Evolutionary conservation across 805 yeast genomes (phyloP).

Genomic region (Candida taoyuanica): DNA sequence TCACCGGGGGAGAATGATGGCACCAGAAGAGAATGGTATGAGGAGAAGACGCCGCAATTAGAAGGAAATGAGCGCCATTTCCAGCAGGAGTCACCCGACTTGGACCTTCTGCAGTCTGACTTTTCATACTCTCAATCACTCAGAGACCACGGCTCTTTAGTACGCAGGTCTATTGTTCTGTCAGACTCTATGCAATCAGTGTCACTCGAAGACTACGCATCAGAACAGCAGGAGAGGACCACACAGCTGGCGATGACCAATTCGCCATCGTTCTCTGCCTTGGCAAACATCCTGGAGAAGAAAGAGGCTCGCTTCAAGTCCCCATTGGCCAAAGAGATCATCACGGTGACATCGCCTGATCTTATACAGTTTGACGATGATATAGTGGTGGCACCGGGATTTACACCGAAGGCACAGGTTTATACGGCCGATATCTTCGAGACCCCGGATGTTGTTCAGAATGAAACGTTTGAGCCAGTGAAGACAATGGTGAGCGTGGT

Average conservation of each 20-base stretch:
- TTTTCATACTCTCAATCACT: slow-evolving; percentile 19
- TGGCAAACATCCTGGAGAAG: slow-evolving; percentile 37
- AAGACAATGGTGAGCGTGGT: too few species aligned
- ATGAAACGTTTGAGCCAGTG: slow-evolving; percentile 12
- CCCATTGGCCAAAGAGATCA: slow-evolving; percentile 12
- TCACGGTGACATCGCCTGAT: slow-evolving; percentile 26
- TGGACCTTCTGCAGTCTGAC: slow-evolving; percentile 16
- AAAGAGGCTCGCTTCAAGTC: slow-evolving; percentile 27
- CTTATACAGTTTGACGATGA: slow-evolving; percentile 33
- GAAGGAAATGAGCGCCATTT: slow-evolving; percentile 4
- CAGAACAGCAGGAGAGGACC: slow-evolving; percentile 4
- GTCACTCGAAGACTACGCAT: slow-evolving; percentile 2
- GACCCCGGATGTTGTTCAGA: slow-evolving; percentile 24
- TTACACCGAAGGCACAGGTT: not conserved
- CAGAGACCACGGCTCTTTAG: slow-evolving; percentile 19
- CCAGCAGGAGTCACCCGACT: slow-evolving; percentile 20
- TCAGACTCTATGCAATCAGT: slow-evolving; percentile 25
- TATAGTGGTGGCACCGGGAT: not conserved
- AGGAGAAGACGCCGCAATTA: slow-evolving; percentile 10
- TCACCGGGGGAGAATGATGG: slow-evolving; percentile 1
- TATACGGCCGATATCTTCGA: slow-evolving; percentile 21
- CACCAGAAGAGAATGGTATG: slow-evolving; percentile 7
- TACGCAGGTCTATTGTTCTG: slow-evolving; percentile 22
- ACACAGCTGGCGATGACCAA: slow-evolving; percentile 32
- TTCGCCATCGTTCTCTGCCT: slow-evolving; percentile 40